These are phyloP conservation scores for Pyricularia sp. DNA, from an alignment of 2,329 filamentous ascomycete species.

Conservation along the genomic window DNA sequence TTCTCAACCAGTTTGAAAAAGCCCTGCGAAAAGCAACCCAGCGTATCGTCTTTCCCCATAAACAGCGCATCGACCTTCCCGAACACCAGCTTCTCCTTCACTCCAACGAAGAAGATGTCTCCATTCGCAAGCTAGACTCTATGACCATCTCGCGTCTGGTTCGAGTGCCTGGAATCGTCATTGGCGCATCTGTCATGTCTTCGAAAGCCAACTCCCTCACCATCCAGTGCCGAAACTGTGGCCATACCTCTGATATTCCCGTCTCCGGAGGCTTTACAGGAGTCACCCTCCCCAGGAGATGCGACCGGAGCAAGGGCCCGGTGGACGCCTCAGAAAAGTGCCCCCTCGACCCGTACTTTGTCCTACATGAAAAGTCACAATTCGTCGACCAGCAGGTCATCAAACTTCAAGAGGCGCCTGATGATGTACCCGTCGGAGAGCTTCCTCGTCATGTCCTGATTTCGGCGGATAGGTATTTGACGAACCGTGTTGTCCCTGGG, in stretches of 20 bases:
- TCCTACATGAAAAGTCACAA: slow-evolving; percentile 82
- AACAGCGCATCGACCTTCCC: slow-evolving; percentile 55
- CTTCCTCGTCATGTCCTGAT: slow-evolving; percentile 88
- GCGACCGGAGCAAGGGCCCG: slow-evolving; percentile 47
- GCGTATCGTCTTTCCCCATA: slow-evolving; percentile 77
- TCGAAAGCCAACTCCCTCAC: slow-evolving; percentile 83
- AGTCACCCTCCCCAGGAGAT: slow-evolving; percentile 70
- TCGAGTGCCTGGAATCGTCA: slow-evolving; percentile 91
- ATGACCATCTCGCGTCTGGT: slow-evolving; percentile 90
- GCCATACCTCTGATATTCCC: slow-evolving; percentile 54
- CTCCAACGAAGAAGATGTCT: slow-evolving; percentile 79
- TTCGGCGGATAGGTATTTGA: slow-evolving; percentile 89
- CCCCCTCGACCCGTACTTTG: slow-evolving; percentile 88
- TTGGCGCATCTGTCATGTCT: slow-evolving; percentile 89
- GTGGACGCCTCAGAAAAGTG: slow-evolving; percentile 64
- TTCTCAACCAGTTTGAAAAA: slow-evolving; percentile 59
- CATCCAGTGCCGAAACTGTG: slow-evolving; percentile 81
- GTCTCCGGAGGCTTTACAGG: slow-evolving; percentile 80
- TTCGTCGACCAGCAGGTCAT: slow-evolving; percentile 98
- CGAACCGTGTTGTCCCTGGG: slow-evolving; percentile 89
- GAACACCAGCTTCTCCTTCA: slow-evolving; percentile 92
- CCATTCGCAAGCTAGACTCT: slow-evolving; percentile 87
- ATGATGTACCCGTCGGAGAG: slow-evolving; percentile 94
- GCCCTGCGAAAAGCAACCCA: slow-evolving; percentile 86
- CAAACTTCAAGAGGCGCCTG: slow-evolving; percentile 93